phyloP scores from a whole-genome alignment of 2,329 filamentous ascomycete species.

The Stagonosporopsis chrysanthemi region DNA sequence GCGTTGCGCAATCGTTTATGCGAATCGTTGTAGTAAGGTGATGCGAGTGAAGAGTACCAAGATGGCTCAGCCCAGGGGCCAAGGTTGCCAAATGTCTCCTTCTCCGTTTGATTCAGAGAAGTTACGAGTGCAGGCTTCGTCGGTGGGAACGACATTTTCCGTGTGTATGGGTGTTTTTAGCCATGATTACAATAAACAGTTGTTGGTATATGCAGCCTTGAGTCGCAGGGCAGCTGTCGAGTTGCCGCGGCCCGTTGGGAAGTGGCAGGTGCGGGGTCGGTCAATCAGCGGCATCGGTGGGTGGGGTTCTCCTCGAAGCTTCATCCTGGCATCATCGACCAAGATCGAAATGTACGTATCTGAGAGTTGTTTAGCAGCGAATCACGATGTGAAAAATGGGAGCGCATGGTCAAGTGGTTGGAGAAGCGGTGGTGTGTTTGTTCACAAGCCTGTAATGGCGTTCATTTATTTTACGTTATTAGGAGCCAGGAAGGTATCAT shows the following conservation, averaged over 20 bases:
- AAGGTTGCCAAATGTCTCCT: constrained; percentile 46
- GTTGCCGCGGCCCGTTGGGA: constrained; percentile 20
- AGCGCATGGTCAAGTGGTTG: background rate
- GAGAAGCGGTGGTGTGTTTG: constrained; percentile 1
- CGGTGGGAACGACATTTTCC: constrained; percentile 21
- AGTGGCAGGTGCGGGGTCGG: constrained; percentile 14
- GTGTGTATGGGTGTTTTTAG: background rate
- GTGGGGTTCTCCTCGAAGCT: constrained; percentile 13
- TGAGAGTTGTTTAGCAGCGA: constrained; percentile 1
- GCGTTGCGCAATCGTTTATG: constrained; percentile 66
- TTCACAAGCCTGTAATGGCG: constrained; percentile 9
- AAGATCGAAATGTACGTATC: constrained; percentile 3
- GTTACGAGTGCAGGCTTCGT: constrained; percentile 20
- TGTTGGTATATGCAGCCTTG: constrained; percentile 3
- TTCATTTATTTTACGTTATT: constrained; percentile 32
- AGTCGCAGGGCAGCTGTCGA: background rate
- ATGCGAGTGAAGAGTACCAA: constrained; percentile 58
- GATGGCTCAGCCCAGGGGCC: constrained; percentile 57
- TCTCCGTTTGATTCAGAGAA: constrained; percentile 33
- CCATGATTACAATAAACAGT: background rate
- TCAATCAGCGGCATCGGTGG: constrained; percentile 7
- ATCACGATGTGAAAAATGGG: background rate
- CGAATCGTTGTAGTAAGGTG: constrained; percentile 69
- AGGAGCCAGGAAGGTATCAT: constrained; percentile 26
- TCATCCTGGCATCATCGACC: constrained; percentile 9